A percentile compares a stretch with the other conserved stretches of the same genome.
These are phyloP conservation scores for Aechmea fasciata DNA, from an alignment of 176 grass and related monocot species.

Conservation along the genomic window DNA sequence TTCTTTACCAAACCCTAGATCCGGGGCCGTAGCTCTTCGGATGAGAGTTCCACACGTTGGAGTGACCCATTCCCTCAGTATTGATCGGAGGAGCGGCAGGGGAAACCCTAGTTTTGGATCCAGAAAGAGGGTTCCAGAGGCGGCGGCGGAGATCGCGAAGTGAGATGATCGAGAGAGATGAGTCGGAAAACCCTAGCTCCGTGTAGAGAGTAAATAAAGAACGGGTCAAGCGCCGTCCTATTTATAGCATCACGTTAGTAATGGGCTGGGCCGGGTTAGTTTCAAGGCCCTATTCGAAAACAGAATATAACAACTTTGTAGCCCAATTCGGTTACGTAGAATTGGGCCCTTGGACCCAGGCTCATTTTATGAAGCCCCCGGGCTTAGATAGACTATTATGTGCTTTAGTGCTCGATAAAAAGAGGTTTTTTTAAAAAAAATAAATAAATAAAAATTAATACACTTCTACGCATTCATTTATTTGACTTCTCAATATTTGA, in stretches of 20 bases:
- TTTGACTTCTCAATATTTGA: too few relatives aligned
- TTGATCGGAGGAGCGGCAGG: neutral
- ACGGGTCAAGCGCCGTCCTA: neutral
- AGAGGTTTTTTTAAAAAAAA: too few relatives aligned
- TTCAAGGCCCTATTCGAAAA: too few relatives aligned
- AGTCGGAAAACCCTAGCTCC: neutral
- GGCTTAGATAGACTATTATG: too few relatives aligned
- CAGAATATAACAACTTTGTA: too few relatives aligned
- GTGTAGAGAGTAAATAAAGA: neutral
- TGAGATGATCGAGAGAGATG: neutral
- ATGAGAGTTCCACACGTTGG: slow-evolving; percentile 85
- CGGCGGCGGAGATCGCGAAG: neutral
- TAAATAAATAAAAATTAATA: too few relatives aligned
- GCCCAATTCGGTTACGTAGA: too few relatives aligned
- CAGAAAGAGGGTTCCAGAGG: neutral
- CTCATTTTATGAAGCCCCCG: too few relatives aligned
- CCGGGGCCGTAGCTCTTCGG: slow-evolving; percentile 72
- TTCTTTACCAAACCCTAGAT: slow-evolving; percentile 50
- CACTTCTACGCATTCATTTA: too few relatives aligned
- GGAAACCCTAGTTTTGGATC: neutral
- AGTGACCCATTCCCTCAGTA: slow-evolving; percentile 41
- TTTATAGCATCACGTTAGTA: neutral
- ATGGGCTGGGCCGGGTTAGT: too few relatives aligned
- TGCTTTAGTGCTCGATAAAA: too few relatives aligned
- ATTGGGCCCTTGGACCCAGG: too few relatives aligned